phyloP scores from a whole-genome alignment of 495 filamentous ascomycete species.

The Penicillium cinerascens region DNA sequence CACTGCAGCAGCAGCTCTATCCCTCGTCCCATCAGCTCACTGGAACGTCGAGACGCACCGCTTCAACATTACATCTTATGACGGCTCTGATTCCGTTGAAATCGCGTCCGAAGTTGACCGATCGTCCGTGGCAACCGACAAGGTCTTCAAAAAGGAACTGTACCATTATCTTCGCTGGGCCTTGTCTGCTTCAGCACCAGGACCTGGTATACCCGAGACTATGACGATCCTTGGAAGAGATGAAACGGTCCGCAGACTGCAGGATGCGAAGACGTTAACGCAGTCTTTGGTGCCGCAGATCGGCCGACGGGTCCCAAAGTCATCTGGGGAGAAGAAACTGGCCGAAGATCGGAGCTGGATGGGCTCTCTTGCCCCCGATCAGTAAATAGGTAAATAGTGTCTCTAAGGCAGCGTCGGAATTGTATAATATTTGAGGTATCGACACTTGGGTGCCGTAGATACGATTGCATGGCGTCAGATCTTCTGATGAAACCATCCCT shows the following conservation, averaged over 20 bases:
- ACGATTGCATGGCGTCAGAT: not conserved
- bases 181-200: slow-evolving; percentile 53
- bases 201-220: slow-evolving; percentile 54
- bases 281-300: slow-evolving; percentile 15
- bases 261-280: slow-evolving; percentile 41
- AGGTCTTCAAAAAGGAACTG: slow-evolving; percentile 40
- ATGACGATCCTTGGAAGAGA: slow-evolving; percentile 63
- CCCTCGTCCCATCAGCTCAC: slow-evolving; percentile 36
- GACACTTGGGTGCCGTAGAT: not conserved
- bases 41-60: slow-evolving; percentile 38
- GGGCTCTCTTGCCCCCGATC: slow-evolving; percentile 34
- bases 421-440: not conserved
- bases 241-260: slow-evolving; percentile 54
- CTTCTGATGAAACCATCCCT: not conserved
- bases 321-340: slow-evolving; percentile 9
- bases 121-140: slow-evolving; percentile 20
- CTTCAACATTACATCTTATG: slow-evolving; percentile 37
- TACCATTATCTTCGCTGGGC: slow-evolving; percentile 67
- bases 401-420: too few species aligned
- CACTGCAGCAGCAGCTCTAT: slow-evolving; percentile 35
- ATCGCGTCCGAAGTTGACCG: slow-evolving; percentile 3
- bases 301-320: slow-evolving; percentile 19
- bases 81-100: slow-evolving; percentile 24
- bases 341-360: slow-evolving; percentile 36
- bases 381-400: not conserved